These are phyloP conservation scores for Nothophoma quercina DNA, from an alignment of 2,329 filamentous ascomycete species.

Conservation along the genomic window DNA sequence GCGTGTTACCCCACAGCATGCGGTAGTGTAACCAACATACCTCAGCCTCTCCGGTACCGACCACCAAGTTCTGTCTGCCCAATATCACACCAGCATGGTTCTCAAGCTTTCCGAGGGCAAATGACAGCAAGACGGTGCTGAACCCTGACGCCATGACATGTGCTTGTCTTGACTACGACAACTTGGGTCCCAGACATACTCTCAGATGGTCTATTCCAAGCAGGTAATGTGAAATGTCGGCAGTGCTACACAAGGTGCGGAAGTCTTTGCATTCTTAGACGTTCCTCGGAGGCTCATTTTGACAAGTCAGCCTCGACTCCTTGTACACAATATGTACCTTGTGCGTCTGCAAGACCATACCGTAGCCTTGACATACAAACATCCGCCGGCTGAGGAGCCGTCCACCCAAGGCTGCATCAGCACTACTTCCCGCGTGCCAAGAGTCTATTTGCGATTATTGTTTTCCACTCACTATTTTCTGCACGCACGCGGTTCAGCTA, in stretches of 20 bases:
- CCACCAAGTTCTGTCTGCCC: neutral
- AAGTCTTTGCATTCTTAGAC: neutral
- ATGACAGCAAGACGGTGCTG: neutral
- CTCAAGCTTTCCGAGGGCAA: neutral
- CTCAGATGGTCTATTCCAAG: too few species aligned
- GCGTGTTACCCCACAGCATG: neutral
- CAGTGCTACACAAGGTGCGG: neutral
- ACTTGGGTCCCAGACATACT: neutral
- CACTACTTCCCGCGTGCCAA: neutral
- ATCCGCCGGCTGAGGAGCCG: conserved; percentile 3
- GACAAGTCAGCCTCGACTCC: neutral
- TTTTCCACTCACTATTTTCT: neutral
- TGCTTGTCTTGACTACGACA: neutral
- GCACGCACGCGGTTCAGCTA: neutral
- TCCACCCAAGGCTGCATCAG: neutral
- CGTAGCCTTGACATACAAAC: neutral
- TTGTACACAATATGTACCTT: neutral
- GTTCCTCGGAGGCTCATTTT: neutral
- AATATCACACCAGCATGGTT: neutral
- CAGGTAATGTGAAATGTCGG: neutral
- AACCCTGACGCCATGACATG: neutral
- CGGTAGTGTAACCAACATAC: neutral
- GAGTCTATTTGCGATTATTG: neutral
- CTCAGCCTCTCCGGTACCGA: neutral
- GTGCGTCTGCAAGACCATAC: neutral